Evolutionary conservation across 2,329 filamentous ascomycete species (phyloP).

Genomic region (Penicillium sclerotiorum): DNA sequence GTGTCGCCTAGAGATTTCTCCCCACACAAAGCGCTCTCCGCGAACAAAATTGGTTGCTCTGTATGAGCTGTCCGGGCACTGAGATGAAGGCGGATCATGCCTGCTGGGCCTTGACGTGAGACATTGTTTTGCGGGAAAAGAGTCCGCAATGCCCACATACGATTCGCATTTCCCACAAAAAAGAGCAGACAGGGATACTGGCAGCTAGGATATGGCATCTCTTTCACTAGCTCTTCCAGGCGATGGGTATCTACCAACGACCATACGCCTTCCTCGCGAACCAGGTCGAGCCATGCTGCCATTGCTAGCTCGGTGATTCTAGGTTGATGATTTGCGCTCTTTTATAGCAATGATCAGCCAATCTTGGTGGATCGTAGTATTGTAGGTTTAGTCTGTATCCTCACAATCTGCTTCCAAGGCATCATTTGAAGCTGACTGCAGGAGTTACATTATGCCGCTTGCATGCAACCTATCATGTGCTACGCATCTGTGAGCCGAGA

Average conservation of each 20-base stretch:
- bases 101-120: conserved; percentile 10
- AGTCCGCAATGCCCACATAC: conserved; percentile 14
- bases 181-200: conserved; percentile 16
- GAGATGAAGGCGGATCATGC: conserved; percentile 14
- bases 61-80: conserved; percentile 10
- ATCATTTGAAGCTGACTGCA: not conserved
- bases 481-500: not conserved
- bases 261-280: conserved; percentile 10
- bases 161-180: conserved; percentile 18
- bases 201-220: conserved; percentile 11
- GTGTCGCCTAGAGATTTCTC: not conserved
- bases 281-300: conserved; percentile 19
- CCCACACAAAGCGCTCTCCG: conserved; percentile 8
- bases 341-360: not conserved
- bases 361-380: not conserved
- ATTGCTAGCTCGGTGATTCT: conserved; percentile 3
- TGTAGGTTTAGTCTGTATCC: not conserved
- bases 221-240: conserved; percentile 12
- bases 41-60: conserved; percentile 15
- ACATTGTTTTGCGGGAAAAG: conserved; percentile 21
- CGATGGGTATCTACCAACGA: conserved; percentile 16
- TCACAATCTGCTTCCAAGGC: not conserved
- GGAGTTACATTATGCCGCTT: not conserved
- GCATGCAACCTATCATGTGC: not conserved
- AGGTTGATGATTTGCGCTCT: not conserved